Base-by-base conservation (phyloP, 2,329 filamentous ascomycete species). In the Albophoma yamanashiensis region DNA sequence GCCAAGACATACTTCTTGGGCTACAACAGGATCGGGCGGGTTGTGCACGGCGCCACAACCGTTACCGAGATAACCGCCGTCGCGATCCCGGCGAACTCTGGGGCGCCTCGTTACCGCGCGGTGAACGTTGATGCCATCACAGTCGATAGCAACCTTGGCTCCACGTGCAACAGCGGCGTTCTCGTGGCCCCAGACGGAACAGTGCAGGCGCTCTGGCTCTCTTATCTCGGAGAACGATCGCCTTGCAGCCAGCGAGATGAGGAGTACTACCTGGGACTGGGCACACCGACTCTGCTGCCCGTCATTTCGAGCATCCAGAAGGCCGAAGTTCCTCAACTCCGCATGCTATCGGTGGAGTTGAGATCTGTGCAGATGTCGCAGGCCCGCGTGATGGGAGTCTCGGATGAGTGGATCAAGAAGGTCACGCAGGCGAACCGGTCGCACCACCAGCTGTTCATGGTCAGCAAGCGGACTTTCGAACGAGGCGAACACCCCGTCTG, bases 21-120 rank as follows among this genome's bases (percentile, higher is more conserved):
- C n/a, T 95, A 96, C 78, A 99, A 99, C 71, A 88, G 95, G 65
- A 97, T 97, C 65, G 88, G 93, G 62, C 86, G 93, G 42, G 91
- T 97, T 47, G 93, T 97, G 4, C 91, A 97, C 66, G 90, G 92
- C 6, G 92, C 96, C 67, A 97, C 94, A 0, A 91, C 89, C 0
- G 92, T 99, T 17, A 99, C 95, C 0, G 94, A 99, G 72, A 95
- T 99, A 69, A 97, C 93, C 14, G 94, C 94, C 2, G 94, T 97
- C 3, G 91, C 92, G 0, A 97, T 99, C 63, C 95, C 94, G 0
- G 92, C 94, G 34, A 97, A 96, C 74, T 88, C 90, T 0, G 86
- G 91, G 1, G 93, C 94, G 8, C 94, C 94, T 6, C 83, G 94
- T 63, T 99, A 99, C 71, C 86, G 95, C 4, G 94, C 94, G 25